These are phyloP conservation scores for Candida nanaspora DNA, from an alignment of 805 yeast species.

Conservation along the genomic window DNA sequence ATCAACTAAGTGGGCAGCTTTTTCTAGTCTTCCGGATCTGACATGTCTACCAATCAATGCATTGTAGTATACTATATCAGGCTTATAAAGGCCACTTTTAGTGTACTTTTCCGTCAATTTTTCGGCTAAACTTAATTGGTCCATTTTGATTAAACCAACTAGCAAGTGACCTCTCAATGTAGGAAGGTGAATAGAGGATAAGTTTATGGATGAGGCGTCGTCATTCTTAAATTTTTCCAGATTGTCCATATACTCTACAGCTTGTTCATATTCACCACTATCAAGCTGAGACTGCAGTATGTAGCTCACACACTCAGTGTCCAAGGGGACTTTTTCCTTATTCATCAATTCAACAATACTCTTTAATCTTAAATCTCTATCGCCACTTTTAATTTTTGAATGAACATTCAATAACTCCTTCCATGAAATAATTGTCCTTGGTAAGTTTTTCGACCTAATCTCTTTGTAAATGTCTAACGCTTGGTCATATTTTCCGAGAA, in stretches of 20 bases:
- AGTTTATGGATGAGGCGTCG: too few relatives aligned
- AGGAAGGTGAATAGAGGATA: conserved; percentile 22
- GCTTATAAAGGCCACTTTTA: conserved; percentile 23
- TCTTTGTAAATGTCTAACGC: conserved; percentile 45
- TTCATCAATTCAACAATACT: conserved; percentile 24
- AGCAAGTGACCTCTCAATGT: conserved; percentile 37
- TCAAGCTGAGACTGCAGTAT: conserved; percentile 42
- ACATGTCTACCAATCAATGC: conserved; percentile 19
- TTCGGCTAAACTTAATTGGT: conserved; percentile 34
- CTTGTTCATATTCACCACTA: conserved; percentile 33
- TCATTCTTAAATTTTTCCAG: too few relatives aligned
- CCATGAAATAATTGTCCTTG: conserved; percentile 39
- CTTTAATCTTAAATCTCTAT: conserved; percentile 30
- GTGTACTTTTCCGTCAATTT: conserved; percentile 20
- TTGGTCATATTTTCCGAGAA: conserved; percentile 25
- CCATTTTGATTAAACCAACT: conserved; percentile 34
- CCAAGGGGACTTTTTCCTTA: conserved; percentile 27
- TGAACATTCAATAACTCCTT: conserved; percentile 41
- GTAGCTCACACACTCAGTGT: conserved; percentile 40
- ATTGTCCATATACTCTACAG: too few relatives aligned
- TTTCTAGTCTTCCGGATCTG: conserved; percentile 29
- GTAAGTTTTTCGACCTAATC: conserved; percentile 35
- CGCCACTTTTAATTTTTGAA: conserved; percentile 15
- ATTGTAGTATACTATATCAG: conserved; percentile 47
- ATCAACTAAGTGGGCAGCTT: conserved; percentile 42